Conservation (phyloP, 441 rosid species). For the Eruca vesicaria region DNA sequence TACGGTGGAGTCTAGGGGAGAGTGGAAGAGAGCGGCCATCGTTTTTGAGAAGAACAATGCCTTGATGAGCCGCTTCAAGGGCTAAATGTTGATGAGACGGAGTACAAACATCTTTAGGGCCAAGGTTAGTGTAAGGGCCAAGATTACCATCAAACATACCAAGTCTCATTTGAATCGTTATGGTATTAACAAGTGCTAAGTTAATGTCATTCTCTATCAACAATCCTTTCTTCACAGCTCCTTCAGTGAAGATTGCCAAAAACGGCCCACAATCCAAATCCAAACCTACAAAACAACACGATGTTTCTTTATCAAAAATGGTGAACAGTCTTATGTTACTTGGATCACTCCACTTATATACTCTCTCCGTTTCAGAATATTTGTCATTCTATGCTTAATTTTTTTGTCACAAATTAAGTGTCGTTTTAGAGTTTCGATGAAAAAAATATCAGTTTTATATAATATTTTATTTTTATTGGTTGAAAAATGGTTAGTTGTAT, state of each 20-base stretch:
- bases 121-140: conserved; percentile 54
- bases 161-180: conserved; percentile 69
- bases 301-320: background rate
- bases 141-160: conserved; percentile 78
- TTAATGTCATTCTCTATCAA: conserved; percentile 46
- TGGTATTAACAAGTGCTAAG: conserved; percentile 54
- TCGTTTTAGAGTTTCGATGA: too few relatives aligned
- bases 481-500: too few relatives aligned
- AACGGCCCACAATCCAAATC: conserved; percentile 82
- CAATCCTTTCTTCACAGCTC: conserved; percentile 50
- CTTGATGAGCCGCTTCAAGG: conserved; percentile 72
- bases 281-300: conserved; percentile 39
- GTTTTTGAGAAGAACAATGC: conserved; percentile 62
- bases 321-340: too few relatives aligned
- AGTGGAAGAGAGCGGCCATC: conserved; percentile 42
- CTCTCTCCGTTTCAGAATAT: too few relatives aligned
- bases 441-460: too few relatives aligned
- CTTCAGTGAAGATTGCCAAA: conserved; percentile 70
- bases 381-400: too few relatives aligned
- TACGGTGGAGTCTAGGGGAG: conserved; percentile 45
- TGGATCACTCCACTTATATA: too few relatives aligned
- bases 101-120: conserved; percentile 60
- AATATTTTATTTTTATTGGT: too few relatives aligned
- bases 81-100: conserved; percentile 53
- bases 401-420: too few relatives aligned